Conservation (phyloP, 1,139 yeast genomes). For the Casaregolazyma lundiana region DNA sequence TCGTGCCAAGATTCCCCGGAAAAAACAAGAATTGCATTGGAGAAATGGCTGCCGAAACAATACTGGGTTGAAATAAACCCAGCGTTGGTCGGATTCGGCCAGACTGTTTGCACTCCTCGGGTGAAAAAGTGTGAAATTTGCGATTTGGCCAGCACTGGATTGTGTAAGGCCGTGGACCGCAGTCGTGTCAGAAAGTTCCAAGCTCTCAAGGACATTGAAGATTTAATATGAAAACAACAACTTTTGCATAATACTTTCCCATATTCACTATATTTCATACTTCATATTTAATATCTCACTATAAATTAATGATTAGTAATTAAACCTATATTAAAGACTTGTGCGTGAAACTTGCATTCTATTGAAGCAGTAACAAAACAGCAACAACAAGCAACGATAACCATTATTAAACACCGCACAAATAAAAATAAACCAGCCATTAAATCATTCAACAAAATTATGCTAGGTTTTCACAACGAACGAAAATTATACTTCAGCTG, state of each 20-base stretch:
- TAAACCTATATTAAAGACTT: too few species aligned
- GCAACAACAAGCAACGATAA: too few species aligned
- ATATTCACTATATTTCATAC: too few species aligned
- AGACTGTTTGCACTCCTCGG: conserved; percentile 73
- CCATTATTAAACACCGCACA: too few species aligned
- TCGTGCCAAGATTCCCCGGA: conserved; percentile 56
- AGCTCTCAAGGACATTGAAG: conserved; percentile 5
- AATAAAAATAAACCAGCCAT: too few species aligned
- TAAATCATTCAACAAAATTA: too few species aligned
- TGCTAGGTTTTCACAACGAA: too few species aligned
- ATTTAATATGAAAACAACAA: neutral
- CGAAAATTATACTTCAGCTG: too few species aligned
- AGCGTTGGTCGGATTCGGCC: conserved; percentile 88
- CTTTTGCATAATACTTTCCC: neutral
- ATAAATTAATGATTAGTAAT: too few species aligned
- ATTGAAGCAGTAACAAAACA: too few species aligned
- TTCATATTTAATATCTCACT: too few species aligned
- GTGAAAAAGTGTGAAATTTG: conserved; percentile 75
- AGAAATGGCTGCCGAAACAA: conserved; percentile 67
- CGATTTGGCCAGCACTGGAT: conserved; percentile 44
- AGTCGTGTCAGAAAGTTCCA: conserved; percentile 11
- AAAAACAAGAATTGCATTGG: conserved; percentile 60
- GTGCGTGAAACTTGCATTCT: too few species aligned
- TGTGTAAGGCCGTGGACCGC: conserved; percentile 38
- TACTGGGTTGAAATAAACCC: conserved; percentile 87